Evolutionary conservation across 2,329 filamentous ascomycete genomes (phyloP), one percentile per base, ranked within the genome.

Genomic region (Ceratocystis cubensis): DNA sequence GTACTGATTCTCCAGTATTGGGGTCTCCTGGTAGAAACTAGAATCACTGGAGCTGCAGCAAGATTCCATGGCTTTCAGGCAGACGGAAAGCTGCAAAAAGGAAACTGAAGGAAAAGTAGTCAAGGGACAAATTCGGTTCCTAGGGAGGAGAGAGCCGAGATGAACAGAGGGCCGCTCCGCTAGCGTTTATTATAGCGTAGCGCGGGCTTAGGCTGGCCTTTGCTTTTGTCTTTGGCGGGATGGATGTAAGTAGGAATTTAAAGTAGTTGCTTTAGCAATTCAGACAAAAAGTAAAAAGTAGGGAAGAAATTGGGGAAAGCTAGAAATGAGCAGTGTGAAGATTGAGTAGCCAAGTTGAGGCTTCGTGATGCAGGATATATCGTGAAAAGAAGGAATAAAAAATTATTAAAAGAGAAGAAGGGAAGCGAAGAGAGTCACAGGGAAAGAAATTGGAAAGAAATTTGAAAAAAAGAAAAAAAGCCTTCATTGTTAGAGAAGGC

Each of bases 1-100:
- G 67, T 82, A 83, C 67, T 85, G 82, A 70, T 85, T 86, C 41
- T 66, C 75, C 59, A 86, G 72, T 8, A 78, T 75, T 1, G 80
- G 81, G 3, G 78, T 75, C 48, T 77, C 73, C 70, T 85, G 83
- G 70, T 86, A 82, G 74, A 84, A 84, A 68, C 84, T 83, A 7
- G 71, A 75, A 69, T 80, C 76, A 13, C 78, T 73, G 80, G 64
- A 45, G 25, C 30, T 22, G 30, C 13, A 28, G 15, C 28, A 57
- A 13, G 22, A 57, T 17, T 57, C 22, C 53, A 57, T 57, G 53
- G 10, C 28, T 41, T 41, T 1, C 13, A 22, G 50, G 20, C 13
- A 56, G 20, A 56, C 10, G 5, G 7, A 13, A 20, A 5, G 20
- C 8, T 28, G 30, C 4, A 33, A 17, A 6, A 15, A n/a, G 8